Evolutionary conservation across 2,329 filamentous ascomycete species (phyloP).

Genomic region (Malbranchea cinnamomea): DNA sequence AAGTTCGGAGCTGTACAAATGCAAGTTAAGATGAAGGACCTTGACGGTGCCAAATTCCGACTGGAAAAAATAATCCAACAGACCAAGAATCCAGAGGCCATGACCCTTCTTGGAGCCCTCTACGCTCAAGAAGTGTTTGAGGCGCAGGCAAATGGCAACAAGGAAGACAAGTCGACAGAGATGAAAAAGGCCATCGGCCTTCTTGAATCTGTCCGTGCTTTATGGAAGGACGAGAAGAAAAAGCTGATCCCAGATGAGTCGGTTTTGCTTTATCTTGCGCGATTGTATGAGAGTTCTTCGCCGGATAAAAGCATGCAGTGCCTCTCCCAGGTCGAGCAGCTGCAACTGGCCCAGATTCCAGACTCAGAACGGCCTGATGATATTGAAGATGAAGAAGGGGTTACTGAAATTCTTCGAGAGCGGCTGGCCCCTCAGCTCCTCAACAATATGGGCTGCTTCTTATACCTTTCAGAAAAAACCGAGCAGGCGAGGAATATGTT

Average conservation of each 20-base stretch:
- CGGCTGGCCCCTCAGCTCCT: constrained; percentile 75
- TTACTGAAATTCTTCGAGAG: constrained; percentile 50
- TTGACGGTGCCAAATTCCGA: constrained; percentile 81
- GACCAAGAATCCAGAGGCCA: constrained; percentile 69
- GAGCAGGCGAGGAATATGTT: constrained; percentile 73
- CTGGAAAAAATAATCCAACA: constrained; percentile 90
- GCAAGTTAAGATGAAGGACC: constrained; percentile 66
- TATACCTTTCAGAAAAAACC: constrained; percentile 75
- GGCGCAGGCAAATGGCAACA: constrained; percentile 57
- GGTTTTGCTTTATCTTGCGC: constrained; percentile 79
- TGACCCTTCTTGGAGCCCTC: constrained; percentile 78
- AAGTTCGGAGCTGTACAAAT: constrained; percentile 92
- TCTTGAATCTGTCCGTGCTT: constrained; percentile 66
- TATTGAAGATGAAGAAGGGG: constrained; percentile 44
- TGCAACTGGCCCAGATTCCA: constrained; percentile 67
- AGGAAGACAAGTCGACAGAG: constrained; percentile 80
- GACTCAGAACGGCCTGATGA: constrained; percentile 51
- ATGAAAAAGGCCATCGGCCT: constrained; percentile 73
- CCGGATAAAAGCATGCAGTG: constrained; percentile 89
- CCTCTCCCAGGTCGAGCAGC: constrained; percentile 77
- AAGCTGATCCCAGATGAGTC: constrained; percentile 67
- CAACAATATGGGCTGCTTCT: constrained; percentile 95
- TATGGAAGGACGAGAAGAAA: constrained; percentile 90
- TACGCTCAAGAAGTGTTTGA: constrained; percentile 91
- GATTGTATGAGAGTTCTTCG: constrained; percentile 71